Base-by-base conservation (phyloP, 1,284 basidiomycete genomes). In the Neotropicomus parvogracilis region DNA sequence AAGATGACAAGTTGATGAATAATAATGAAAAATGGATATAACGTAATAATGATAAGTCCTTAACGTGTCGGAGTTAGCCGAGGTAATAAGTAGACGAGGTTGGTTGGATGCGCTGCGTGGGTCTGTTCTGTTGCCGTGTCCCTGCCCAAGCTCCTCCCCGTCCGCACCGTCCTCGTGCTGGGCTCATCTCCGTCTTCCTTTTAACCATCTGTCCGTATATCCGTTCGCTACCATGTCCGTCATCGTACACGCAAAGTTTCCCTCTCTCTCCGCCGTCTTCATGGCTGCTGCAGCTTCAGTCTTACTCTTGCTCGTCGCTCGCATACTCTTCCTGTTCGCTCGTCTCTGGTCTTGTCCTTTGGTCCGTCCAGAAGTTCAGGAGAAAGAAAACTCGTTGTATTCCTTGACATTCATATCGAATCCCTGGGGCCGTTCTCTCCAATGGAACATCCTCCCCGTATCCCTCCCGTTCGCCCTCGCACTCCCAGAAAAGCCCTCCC, bases 171-270 rank as follows among this genome's bases (percentile, higher is more conserved):
- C 37, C 43, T 46, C 45, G 31, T 48, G 46, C 44, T 58, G 56
- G 62, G 27, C 59, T 59, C 57, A 64, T 64, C 40, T 64, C 62
- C 61, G 60, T 52, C 32, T 13, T 24, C 32, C 37, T 58, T 59
- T 59, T 49, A 59, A 57, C 57, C 35, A 44, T 28, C 6, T 10
- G n/a, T 6, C 10, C 16, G 6, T 13, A 24, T 8, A 5, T 12
- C 26, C 36, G 21, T 7, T 27, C 24, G 5, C 8, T 16, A 44
- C 44, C 45, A 65, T 65, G 63, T 65, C 63, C 28, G 61, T 68
- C 36, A 63, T 68, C 44, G 55, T 68, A 39, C 54, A 52, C 20
- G 54, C 63, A 41, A 60, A 62, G 45, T 64, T 54, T n/a, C 63
- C 63, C 33, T 55, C 51, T 37, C 48, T 68, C n/a, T 56, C 66